These are phyloP conservation scores for Phytophthora pseudosyringae DNA, from an alignment of 352 stramenopile genomes.

Conservation along the genomic window DNA sequence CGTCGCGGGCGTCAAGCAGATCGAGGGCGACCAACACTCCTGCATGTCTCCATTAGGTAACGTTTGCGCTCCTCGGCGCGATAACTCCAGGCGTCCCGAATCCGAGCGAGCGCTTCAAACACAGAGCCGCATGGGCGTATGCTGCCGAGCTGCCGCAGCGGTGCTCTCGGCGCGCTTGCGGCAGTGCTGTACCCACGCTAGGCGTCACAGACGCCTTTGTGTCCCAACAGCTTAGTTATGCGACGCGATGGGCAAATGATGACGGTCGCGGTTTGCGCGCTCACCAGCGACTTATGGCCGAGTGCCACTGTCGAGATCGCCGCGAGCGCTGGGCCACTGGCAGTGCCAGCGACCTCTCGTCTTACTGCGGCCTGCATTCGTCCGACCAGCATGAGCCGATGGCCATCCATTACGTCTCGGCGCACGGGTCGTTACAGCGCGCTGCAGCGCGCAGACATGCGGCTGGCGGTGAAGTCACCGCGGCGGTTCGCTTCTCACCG, in stretches of 20 bases:
- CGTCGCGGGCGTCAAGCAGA: no score
- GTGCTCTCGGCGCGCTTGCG: constrained; percentile 4
- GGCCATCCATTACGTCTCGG: background rate
- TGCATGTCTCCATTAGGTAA: constrained; percentile 23
- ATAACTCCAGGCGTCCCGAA: background rate
- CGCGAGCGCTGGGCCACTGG: no score
- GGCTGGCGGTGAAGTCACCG: background rate
- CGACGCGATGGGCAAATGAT: constrained; percentile 11
- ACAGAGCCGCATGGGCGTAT: background rate
- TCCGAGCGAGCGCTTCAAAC: background rate
- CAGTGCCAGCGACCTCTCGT: background rate
- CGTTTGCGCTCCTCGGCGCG: constrained; percentile 13
- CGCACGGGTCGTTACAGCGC: background rate
- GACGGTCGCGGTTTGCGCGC: background rate
- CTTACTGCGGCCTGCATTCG: background rate
- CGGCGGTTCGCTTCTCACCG: no score
- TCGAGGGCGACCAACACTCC: constrained; percentile 19
- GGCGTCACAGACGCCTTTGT: constrained; percentile 6
- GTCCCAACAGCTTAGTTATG: constrained; percentile 15
- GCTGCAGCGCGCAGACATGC: background rate
- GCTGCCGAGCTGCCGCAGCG: background rate
- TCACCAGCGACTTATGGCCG: constrained; percentile 10
- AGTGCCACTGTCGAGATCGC: background rate
- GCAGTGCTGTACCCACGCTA: constrained; percentile 10
- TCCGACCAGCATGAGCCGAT: background rate